Evolutionary conservation across 2,329 filamentous ascomycete genomes (phyloP).

Genomic region (Penicillium hordei): DNA sequence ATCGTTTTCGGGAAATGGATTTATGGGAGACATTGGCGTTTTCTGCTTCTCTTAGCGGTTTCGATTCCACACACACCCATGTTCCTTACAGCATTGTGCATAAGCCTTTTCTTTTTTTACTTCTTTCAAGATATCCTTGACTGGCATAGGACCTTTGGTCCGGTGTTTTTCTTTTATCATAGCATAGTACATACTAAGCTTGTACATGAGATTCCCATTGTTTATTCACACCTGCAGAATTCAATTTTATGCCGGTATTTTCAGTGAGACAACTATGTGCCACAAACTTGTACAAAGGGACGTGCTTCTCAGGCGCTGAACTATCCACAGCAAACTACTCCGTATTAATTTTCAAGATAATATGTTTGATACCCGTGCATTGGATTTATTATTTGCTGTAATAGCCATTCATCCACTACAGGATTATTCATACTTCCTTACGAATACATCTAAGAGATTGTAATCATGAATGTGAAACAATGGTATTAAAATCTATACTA

Average conservation of each 20-base stretch:
- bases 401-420: neutral
- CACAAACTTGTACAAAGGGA: neutral
- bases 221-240: neutral
- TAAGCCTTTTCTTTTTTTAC: constrained; percentile 8
- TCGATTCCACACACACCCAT: neutral
- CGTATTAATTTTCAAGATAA: neutral
- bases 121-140: constrained; percentile 4
- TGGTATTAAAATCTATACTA: neutral
- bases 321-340: no score
- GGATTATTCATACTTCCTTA: no score
- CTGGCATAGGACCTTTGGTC: neutral
- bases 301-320: neutral
- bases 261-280: neutral
- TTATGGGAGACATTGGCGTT: constrained; percentile 7
- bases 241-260: neutral
- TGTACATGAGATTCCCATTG: constrained; percentile 7
- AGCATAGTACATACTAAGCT: constrained; percentile 6
- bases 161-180: neutral
- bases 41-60: constrained; percentile 1
- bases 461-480: neutral
- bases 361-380: neutral
- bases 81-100: constrained; percentile 7
- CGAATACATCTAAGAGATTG: no score
- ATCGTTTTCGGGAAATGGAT: neutral
- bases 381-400: neutral